Conservation (phyloP, 225 moss, liverwort and hornwort genomes). For the Polytrichum formosum region DNA sequence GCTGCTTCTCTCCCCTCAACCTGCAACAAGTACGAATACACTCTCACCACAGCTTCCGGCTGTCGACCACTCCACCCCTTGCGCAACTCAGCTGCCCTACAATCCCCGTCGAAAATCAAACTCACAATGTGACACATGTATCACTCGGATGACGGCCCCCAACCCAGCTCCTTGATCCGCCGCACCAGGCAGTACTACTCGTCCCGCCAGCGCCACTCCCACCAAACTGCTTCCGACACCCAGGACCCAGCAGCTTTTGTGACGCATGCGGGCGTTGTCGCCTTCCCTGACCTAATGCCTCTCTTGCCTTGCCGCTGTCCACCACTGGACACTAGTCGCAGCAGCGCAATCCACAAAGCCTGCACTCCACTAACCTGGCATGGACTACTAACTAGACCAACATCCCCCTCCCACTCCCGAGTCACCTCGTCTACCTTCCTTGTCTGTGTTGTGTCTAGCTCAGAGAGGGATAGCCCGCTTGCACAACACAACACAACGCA, state of each 20-base stretch:
- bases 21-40: background rate
- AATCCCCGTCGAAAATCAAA: conserved; percentile 48
- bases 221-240: background rate
- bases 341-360: too few species aligned
- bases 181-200: too few species aligned
- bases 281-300: too few species aligned
- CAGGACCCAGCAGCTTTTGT: background rate
- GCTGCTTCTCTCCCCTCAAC: conserved; percentile 1
- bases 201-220: background rate
- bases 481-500: background rate
- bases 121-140: conserved; percentile 33
- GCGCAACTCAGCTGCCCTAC: conserved; percentile 54
- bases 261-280: too few species aligned
- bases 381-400: too few species aligned
- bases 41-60: conserved; percentile 5
- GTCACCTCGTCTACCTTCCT: background rate
- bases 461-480: conserved; percentile 39
- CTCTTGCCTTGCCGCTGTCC: background rate
- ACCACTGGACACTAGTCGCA: background rate
- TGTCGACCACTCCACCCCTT: conserved; percentile 16
- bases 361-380: too few species aligned
- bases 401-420: too few species aligned
- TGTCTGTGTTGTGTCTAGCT: conserved; percentile 23
- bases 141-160: conserved; percentile 10
- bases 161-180: background rate